Evolutionary conservation across 371 early-diverging fungal genomes (phyloP).

Genomic region (Syncephalastrum contaminatum): DNA sequence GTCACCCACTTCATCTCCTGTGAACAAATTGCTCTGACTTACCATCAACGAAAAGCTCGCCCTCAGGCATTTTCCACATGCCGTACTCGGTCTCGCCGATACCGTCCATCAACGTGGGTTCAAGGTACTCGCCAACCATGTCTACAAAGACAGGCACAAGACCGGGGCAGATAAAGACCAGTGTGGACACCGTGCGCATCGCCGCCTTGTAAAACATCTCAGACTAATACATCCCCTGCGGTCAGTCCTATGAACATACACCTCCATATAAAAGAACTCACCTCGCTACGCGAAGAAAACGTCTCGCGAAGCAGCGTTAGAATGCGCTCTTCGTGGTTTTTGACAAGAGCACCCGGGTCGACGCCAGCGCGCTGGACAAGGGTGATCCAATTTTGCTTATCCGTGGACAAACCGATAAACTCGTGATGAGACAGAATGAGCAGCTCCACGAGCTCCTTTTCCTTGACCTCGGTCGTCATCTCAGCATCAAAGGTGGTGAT

Average conservation of each 20-base stretch:
- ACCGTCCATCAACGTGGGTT: conserved; percentile 41
- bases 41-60: conserved; percentile 67
- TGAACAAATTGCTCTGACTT: not conserved
- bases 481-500: conserved; percentile 54
- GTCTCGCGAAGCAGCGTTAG: conserved; percentile 40
- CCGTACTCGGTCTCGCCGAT: conserved; percentile 55
- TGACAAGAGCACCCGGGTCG: conserved; percentile 72
- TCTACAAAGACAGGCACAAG: conserved; percentile 47
- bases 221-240: conserved; percentile 17
- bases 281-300: conserved; percentile 10
- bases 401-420: conserved; percentile 53
- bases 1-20: not conserved
- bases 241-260: too few relatives aligned
- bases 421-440: conserved; percentile 74
- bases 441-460: conserved; percentile 60
- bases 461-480: conserved; percentile 33
- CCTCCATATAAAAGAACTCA: conserved; percentile 14
- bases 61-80: conserved; percentile 73
- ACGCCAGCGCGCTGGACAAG: conserved; percentile 73
- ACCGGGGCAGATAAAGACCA: conserved; percentile 59
- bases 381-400: conserved; percentile 83
- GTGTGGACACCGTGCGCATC: conserved; percentile 52
- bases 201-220: conserved; percentile 56
- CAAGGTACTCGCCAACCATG: conserved; percentile 41
- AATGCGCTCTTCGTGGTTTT: conserved; percentile 38